Evolutionary conservation across 2,329 filamentous ascomycete genomes (phyloP).

Genomic region (Fusarium sp.): DNA sequence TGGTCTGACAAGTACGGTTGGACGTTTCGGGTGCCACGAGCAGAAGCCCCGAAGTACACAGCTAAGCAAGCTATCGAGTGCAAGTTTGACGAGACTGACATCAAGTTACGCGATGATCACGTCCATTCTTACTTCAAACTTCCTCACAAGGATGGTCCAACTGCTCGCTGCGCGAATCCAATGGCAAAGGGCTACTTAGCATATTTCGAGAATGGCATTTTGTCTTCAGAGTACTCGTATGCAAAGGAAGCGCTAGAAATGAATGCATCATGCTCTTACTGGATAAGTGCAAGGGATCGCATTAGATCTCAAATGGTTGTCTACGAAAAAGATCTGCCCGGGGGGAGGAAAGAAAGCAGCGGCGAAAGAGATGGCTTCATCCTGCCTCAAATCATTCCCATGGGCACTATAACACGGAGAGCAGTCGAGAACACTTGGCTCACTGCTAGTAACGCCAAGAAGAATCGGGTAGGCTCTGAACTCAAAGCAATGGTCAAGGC

Average conservation of each 20-base stretch:
- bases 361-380: constrained; percentile 75
- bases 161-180: constrained; percentile 85
- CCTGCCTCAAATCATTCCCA: constrained; percentile 93
- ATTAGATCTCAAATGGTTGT: constrained; percentile 97
- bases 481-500: constrained; percentile 97
- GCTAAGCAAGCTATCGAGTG: constrained; percentile 79
- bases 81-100: constrained; percentile 82
- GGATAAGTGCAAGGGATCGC: constrained; percentile 94
- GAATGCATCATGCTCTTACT: constrained; percentile 99
- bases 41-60: constrained; percentile 73
- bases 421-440: constrained; percentile 99
- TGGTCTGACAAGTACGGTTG: constrained; percentile 96
- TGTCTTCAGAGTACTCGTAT: constrained; percentile 89
- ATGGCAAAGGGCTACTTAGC: constrained; percentile 90
- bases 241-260: constrained; percentile 97
- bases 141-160: constrained; percentile 94
- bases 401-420: constrained; percentile 95
- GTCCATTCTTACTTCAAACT: constrained; percentile 86
- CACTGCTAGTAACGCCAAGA: constrained; percentile 96
- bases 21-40: constrained; percentile 82
- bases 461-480: constrained; percentile 94
- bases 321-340: constrained; percentile 75
- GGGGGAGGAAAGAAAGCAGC: constrained; percentile 19
- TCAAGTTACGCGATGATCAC: constrained; percentile 73
- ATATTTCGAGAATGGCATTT: constrained; percentile 89